Evolutionary conservation across 2,329 filamentous ascomycete species (phyloP).

Genomic region (Myriosclerotinia curreyana): DNA sequence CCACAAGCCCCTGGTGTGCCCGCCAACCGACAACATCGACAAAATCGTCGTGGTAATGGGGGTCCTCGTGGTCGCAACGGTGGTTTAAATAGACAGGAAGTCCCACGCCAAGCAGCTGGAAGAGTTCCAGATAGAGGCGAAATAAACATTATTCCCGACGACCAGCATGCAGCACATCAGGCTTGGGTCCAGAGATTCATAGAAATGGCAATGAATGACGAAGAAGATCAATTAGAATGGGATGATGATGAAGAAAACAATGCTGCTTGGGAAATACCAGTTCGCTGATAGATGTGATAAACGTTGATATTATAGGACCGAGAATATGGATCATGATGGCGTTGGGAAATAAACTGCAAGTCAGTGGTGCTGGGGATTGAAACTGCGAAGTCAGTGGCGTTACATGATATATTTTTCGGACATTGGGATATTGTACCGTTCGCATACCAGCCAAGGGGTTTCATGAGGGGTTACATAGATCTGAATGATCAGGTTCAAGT

Average conservation of each 20-base stretch:
- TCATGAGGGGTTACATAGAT: background rate
- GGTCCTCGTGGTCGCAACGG: slow-evolving; percentile 17
- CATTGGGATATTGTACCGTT: background rate
- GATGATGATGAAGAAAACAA: slow-evolving; percentile 47
- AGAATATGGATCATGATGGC: background rate
- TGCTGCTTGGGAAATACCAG: slow-evolving; percentile 44
- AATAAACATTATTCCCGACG: slow-evolving; percentile 21
- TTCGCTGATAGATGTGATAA: slow-evolving; percentile 29
- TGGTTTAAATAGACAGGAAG: slow-evolving; percentile 6
- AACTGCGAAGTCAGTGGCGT: background rate
- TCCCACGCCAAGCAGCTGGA: slow-evolving; percentile 7
- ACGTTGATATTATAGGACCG: background rate
- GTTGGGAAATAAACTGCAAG: background rate
- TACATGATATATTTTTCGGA: background rate
- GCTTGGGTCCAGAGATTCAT: slow-evolving; percentile 40
- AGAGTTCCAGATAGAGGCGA: background rate
- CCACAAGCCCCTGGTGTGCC: slow-evolving; percentile 23
- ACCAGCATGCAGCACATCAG: slow-evolving; percentile 31
- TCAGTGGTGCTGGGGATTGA: background rate
- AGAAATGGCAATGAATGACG: slow-evolving; percentile 39
- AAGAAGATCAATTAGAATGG: slow-evolving; percentile 38
- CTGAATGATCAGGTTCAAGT: too few relatives aligned
- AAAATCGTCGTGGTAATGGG: slow-evolving; percentile 8
- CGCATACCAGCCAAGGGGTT: background rate
- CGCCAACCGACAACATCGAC: slow-evolving; percentile 8